Conservation (phyloP, 2,329 filamentous ascomycete species). For the Aspergillus brasiliensis region DNA sequence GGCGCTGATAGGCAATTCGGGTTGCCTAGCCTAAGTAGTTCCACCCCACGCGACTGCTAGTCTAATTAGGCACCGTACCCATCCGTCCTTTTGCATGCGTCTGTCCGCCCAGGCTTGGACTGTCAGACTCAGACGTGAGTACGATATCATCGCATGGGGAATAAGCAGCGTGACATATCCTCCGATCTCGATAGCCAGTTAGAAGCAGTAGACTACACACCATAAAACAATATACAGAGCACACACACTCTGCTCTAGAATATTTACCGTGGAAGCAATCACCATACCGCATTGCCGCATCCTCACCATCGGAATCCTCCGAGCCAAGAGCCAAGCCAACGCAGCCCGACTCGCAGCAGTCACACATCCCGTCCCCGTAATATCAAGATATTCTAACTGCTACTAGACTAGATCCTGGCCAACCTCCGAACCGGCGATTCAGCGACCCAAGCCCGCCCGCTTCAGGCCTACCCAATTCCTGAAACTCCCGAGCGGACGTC, state of each 20-base stretch:
- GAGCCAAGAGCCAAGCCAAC: neutral
- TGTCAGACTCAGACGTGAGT: neutral
- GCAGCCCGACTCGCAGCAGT: neutral
- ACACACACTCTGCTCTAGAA: no score
- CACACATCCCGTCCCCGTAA: neutral
- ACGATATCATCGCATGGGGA: no score
- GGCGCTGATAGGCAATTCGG: neutral
- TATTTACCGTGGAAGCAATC: no score
- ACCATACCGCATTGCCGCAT: neutral
- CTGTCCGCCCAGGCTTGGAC: no score
- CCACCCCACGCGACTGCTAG: neutral
- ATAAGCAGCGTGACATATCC: no score
- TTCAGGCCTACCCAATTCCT: neutral
- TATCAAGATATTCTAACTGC: no score
- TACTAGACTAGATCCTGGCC: no score
- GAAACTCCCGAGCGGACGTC: conserved; percentile 13
- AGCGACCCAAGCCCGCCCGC: neutral
- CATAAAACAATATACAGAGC: no score
- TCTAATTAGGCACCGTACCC: neutral
- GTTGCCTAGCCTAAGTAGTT: neutral
- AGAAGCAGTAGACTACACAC: no score
- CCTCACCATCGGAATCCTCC: neutral
- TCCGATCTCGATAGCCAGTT: no score
- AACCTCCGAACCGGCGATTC: neutral
- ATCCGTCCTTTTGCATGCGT: no score